Evolutionary conservation across 805 yeast species (phyloP), one percentile per base, ranked within the genome.

Genomic region (Zygoascus tannicola): DNA sequence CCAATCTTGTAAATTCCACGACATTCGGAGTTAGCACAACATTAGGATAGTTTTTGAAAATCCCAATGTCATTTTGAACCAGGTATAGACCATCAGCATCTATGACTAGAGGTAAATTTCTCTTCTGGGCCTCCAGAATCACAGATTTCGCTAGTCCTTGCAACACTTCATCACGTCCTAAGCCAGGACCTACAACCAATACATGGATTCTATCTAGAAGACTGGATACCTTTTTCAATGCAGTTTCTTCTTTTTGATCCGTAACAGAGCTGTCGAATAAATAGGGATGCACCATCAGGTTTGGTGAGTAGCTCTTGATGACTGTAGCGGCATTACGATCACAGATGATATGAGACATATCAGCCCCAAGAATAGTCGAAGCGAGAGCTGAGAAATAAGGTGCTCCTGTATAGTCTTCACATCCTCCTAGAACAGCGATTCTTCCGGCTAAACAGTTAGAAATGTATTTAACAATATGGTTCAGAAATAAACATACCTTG

Each of bases 371-470:
- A 32, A 82, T 64, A 2, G 94, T 84, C 1, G 94, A 76, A 1
- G 95, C 83, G 59, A 83, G 81, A 4, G 94, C 83, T 30, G 94
- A 74, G 60, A 92, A 92, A 62, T 71, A 92, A 1, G 97, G 97
- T 0, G 98, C 98, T 0, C 98, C 98, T 0, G 97, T 88, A 60
- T 87, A 90, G 60, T 90, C 97, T 60, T 84, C 88, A 60, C 92
- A 81, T 1, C 98, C 98, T 19, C 98, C 98, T 49, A 90, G 74
- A 0, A 90, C 85, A 8, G 81, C 85, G 2, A 90, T 69, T 46
- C 85, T 72, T 4, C 97, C 97, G 4, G 83, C 79, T 62, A 19
- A 14, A 22, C 3, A 22, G 18, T 15, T 35, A 19, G 20, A 8
- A 19, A 5, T 14, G 22, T 19, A 14, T 12, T 19, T 19, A 7